A percentile compares a stretch with the other conserved stretches of the same genome.
phyloP scores from a whole-genome alignment of 1,284 basidiomycete genomes.

The Schizophyllum amplum region DNA sequence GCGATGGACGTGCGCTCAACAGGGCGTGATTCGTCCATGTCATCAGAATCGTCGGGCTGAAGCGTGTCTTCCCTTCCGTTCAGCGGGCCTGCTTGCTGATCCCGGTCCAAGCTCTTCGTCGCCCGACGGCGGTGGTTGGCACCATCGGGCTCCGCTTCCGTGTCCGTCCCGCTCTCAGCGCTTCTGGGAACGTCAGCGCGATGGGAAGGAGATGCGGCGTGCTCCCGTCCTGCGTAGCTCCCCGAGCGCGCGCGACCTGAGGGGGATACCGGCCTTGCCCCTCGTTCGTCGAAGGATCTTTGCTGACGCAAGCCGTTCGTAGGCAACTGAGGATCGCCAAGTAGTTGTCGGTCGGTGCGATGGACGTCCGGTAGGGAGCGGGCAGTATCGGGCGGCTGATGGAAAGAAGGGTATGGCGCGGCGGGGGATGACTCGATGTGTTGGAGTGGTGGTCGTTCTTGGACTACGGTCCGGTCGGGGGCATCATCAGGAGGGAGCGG shows the following conservation, averaged over 20 bases:
- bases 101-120: background rate
- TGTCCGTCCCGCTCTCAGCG: conserved; percentile 69
- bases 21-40: conserved; percentile 44
- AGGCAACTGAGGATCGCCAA: conserved; percentile 5
- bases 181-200: conserved; percentile 60
- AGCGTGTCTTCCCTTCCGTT: conserved; percentile 13
- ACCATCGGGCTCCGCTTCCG: conserved; percentile 37
- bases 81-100: background rate
- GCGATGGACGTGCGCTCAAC: conserved; percentile 60
- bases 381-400: background rate
- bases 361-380: conserved; percentile 1
- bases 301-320: background rate
- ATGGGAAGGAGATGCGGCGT: conserved; percentile 42
- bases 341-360: background rate
- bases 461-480: background rate
- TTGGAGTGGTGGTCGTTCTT: background rate
- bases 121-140: background rate
- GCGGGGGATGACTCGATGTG: background rate
- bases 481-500: background rate
- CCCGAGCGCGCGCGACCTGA: conserved; percentile 33
- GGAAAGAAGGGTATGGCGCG: background rate
- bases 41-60: conserved; percentile 32
- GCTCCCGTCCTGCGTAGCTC: background rate
- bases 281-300: background rate
- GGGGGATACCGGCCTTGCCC: conserved; percentile 9